Base-by-base conservation (phyloP, 2,329 filamentous ascomycete genomes). In the Exophiala sideris region DNA sequence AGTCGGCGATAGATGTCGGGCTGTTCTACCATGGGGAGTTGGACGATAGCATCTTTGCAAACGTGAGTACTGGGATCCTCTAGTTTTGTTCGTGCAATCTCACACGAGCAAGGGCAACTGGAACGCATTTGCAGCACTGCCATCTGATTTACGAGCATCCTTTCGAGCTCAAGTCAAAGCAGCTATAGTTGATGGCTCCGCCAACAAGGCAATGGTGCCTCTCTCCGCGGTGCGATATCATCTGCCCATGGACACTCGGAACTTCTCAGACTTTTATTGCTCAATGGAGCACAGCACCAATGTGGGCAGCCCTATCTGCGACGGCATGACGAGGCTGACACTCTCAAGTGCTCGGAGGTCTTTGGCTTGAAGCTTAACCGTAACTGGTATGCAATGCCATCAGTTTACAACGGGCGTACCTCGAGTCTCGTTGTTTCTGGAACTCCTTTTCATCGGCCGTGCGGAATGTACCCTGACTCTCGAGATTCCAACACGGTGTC, bases 361-460 rank as follows among this genome's bases (percentile, higher is more conserved):
- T 51, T 54, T 47, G 42, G 32, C 47, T 8, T 39, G 12, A 32
- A 45, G 4, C 47, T 54, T 12, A 8, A 33, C 6, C 40, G 32
- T 10, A 48, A 46, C 29, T 58, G 50, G 51, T 58, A 29, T 48
- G 14, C 18, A 20, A 39, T 54, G 12, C 55, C 55, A 11, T 48
- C 48, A 20, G 55, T 51, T 6, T 58, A 58, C 55, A 58, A 58
- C 36, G 55, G 55, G 12, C 45, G 55, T n/a, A 54, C 55, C 10
- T 54, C 51, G 16, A 45, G 36, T 29, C 35, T 58, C 11, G 55
- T 48, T 10, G 42, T 54, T 4, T 48, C 40, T 3, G 51, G 51
- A 10, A 51, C 76, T 8, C 70, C 70, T 0, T 73, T 83, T 3
- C 64, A 67, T 10, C 68, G 80, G 29, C 80, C 80, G 0, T 65